A percentile compares a stretch with the other conserved stretches of the same genome.
Conservation (phyloP, 2,329 filamentous ascomycete genomes). For the Xylaria digitata region DNA sequence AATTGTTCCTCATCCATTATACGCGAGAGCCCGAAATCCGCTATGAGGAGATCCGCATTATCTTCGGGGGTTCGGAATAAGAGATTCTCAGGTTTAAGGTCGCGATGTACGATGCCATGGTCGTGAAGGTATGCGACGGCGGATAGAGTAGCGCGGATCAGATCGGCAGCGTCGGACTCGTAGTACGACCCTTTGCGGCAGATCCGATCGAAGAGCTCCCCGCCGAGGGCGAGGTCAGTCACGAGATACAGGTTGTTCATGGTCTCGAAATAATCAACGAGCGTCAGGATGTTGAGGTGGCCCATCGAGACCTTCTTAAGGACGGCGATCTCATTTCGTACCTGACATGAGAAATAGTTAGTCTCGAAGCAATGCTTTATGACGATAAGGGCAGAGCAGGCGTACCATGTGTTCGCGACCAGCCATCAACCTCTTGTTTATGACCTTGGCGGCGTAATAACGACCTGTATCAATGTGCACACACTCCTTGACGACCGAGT, state of each 20-base stretch:
- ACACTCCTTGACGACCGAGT: conserved; percentile 98
- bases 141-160: conserved; percentile 93
- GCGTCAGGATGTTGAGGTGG: conserved; percentile 95
- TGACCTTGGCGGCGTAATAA: conserved; percentile 99
- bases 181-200: conserved; percentile 99
- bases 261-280: conserved; percentile 99
- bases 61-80: conserved; percentile 97
- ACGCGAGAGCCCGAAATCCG: conserved; percentile 92
- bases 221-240: conserved; percentile 93
- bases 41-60: conserved; percentile 95
- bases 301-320: conserved; percentile 99
- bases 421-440: conserved; percentile 98
- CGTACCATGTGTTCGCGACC: conserved; percentile 96
- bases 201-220: conserved; percentile 97
- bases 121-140: conserved; percentile 99
- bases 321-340: conserved; percentile 97
- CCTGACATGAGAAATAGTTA: conserved; percentile 60
- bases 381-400: conserved; percentile 15
- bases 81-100: conserved; percentile 96
- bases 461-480: conserved; percentile 97
- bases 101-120: conserved; percentile 97
- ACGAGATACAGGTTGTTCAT: conserved; percentile 99
- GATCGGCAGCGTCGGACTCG: conserved; percentile 93
- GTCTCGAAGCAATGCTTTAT: background rate
- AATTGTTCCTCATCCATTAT: conserved; percentile 99